Evolutionary conservation across 106 monocot genomes (phyloP).

Genomic region (Dioscorea alata): DNA sequence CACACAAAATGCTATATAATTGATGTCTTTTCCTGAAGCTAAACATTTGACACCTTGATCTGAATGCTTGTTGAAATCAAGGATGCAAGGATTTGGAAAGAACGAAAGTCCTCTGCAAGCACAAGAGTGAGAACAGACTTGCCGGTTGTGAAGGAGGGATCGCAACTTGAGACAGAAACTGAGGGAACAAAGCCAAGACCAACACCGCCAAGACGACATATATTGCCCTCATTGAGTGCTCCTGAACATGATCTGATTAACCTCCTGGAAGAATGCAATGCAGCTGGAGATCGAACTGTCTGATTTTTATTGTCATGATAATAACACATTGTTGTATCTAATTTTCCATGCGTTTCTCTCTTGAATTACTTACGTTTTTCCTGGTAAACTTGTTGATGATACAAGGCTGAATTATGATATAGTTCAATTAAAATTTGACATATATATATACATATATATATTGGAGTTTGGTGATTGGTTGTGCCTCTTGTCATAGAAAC

Average conservation of each 20-base stretch:
- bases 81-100: constrained; percentile 19
- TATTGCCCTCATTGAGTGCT: constrained; percentile 10
- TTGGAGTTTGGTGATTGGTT: too few relatives aligned
- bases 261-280: constrained; percentile 13
- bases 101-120: constrained; percentile 1
- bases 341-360: too few relatives aligned
- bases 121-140: constrained; percentile 2
- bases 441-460: too few relatives aligned
- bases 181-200: constrained; percentile 1
- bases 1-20: neutral
- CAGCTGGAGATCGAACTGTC: neutral
- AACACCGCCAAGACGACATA: neutral
- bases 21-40: neutral
- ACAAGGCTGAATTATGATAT: too few relatives aligned
- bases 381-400: too few relatives aligned
- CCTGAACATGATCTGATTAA: constrained; percentile 12
- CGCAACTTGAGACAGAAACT: neutral
- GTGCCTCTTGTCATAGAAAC: too few relatives aligned
- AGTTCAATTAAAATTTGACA: too few relatives aligned
- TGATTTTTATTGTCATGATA: neutral
- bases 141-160: constrained; percentile 8
- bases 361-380: too few relatives aligned
- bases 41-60: neutral
- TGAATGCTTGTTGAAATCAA: neutral
- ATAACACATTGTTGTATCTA: too few relatives aligned